Base-by-base conservation (phyloP, 2,329 filamentous ascomycete genomes). In the Pseudogymnoascus sp. region DNA sequence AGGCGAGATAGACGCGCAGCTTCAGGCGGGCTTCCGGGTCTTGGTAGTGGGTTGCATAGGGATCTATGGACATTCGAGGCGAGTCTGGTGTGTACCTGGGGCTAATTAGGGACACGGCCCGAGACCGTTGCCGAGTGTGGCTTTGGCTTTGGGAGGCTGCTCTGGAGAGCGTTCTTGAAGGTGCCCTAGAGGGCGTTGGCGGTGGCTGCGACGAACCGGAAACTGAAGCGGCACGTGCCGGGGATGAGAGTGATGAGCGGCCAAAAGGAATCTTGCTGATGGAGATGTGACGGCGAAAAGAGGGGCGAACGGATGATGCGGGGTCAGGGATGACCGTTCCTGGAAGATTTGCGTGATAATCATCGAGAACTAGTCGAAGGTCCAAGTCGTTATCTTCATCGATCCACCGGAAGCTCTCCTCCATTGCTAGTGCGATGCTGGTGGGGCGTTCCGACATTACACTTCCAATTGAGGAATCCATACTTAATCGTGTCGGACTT, bases 1-100 rank as follows among this genome's bases (percentile, higher is more conserved):
- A 96, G 6, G 90, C 89, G 18, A 96, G 83, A 71, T 93, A 96
- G 5, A 91, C 86, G 11, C 92, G 86, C 18, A 97, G 79, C 76
- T 96, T 96, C 69, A 91, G 81, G 36, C 93, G 85, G 40, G 93
- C 91, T 73, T 96, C 90, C 0, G 92, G 91, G 69, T 97, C 92
- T 73, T 91, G 90, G 71, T 96, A 97, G 76, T 96, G 89, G 39
- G 90, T 85, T 3, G 91, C 89, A 36, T 83, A 81, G 4, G 87
- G 82, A 69, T 96, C 91, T 64, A 90, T 84, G 18, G 80, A 81
- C 1, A 80, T 76, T 11, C 79, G 72, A 0, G 79, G 80, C 1
- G 77, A 77, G 29, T 79, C 74, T 1, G 73, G 69, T n/a, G 69
- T 57, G 64, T 82, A 79, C 69, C 69, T 71, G 36, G 81, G 76